Conservation (phyloP, 495 filamentous ascomycete genomes). For the Tuber umbilicatum region DNA sequence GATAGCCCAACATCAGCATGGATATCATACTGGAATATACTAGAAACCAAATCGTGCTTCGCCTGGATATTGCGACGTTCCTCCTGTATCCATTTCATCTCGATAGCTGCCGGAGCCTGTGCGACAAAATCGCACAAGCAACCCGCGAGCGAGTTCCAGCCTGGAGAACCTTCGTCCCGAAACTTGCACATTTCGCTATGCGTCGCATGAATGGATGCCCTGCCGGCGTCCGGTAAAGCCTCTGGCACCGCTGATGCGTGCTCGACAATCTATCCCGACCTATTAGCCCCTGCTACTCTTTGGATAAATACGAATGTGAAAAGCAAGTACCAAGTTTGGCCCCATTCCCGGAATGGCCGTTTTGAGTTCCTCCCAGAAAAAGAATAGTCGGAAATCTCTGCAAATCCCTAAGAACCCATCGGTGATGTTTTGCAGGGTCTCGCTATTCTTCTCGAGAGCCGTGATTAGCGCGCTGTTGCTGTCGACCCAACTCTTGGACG, state of each 20-base stretch:
- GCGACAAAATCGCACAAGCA: constrained; percentile 63
- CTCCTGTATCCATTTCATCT: constrained; percentile 52
- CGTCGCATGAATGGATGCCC: constrained; percentile 72
- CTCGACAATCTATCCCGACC: constrained; percentile 52
- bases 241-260: constrained; percentile 68
- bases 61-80: constrained; percentile 30
- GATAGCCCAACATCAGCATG: constrained; percentile 22
- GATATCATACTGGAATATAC: constrained; percentile 20
- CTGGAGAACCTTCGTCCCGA: constrained; percentile 61
- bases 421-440: constrained; percentile 75
- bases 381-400: constrained; percentile 63
- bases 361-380: constrained; percentile 49
- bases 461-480: constrained; percentile 62
- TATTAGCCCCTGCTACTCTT: background rate
- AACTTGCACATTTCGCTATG: constrained; percentile 89
- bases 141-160: constrained; percentile 66
- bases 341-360: constrained; percentile 36
- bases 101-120: constrained; percentile 54
- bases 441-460: constrained; percentile 68
- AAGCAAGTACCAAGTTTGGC: constrained; percentile 34
- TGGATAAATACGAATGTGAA: background rate
- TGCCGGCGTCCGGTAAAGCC: constrained; percentile 60
- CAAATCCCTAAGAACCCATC: constrained; percentile 67
- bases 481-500: constrained; percentile 66
- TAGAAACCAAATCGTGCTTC: constrained; percentile 20